Evolutionary conservation across 768 basidiomycete genomes (phyloP), one percentile per base, ranked within the genome.

Genomic region (Boletus pseudo-olivaceus): DNA sequence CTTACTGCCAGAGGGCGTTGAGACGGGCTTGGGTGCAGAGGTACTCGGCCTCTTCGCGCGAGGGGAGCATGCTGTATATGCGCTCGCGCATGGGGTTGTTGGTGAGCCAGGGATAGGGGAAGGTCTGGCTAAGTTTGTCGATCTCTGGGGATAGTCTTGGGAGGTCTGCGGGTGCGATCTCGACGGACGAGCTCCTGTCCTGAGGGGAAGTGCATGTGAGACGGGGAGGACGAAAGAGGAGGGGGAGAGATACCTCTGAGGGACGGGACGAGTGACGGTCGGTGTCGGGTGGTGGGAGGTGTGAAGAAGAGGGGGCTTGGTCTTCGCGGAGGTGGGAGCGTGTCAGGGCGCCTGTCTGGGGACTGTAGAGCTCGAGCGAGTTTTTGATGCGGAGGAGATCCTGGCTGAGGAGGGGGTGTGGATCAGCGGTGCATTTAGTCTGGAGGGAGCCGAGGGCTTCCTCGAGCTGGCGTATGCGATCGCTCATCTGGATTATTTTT

Each of bases 1-100:
- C 84, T 61, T 67, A 86, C 85, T 87, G 86, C 87, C 85, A 87
- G 59, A 87, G 75, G 48, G 85, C 86, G 56, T 87, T 86, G 59
- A 74, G 75, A 51, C 82, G 78, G 37, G 85, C 85, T 69, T 83
- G 80, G 54, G 81, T 76, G 66, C 85, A 87, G 17, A 85, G 77
- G 27, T 75, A 73, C 49, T 78, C 73, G 1, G 86, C 86, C 56
- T 84, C 82, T 51, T 75, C 70, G 49, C 77, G 76, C 19, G 82
- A 74, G 37, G 87, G 87, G 34, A 88, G 76, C 62, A 82, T 76
- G 64, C 78, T 80, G 47, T 84, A 75, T 59, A 88, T 87, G 35
- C 80, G 77, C 60, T 82, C 78, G 39, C 85, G 79, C 62, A 85
- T 82, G 56, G 75, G 76, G 53, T 84, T 78, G 67, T 87, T 81